phyloP scores from a whole-genome alignment of 2,329 filamentous ascomycete genomes.

The Scedosporium minutisporum region DNA sequence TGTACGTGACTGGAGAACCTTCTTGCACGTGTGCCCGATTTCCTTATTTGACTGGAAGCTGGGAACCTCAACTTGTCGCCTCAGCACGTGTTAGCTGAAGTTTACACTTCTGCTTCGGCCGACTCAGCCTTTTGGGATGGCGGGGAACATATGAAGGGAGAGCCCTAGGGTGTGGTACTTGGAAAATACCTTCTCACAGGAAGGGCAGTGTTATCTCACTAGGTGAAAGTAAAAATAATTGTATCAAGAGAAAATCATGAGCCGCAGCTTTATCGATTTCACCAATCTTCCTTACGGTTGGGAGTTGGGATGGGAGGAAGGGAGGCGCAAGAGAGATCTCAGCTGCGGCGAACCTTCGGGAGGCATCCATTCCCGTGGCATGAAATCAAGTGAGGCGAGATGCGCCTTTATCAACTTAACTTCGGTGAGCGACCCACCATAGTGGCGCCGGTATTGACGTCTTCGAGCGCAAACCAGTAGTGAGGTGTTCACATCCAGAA shows the following conservation, averaged over 20 bases:
- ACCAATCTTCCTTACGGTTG: neutral
- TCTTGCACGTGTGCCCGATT: neutral
- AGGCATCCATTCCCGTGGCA: too few relatives aligned
- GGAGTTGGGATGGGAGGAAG: neutral
- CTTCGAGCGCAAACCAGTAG: neutral
- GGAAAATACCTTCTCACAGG: neutral
- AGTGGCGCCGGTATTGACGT: neutral
- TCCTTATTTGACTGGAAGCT: neutral
- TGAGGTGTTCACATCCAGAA: too few relatives aligned
- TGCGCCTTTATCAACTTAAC: neutral
- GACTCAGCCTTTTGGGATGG: too few relatives aligned
- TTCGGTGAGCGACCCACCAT: neutral
- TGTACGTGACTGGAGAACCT: neutral
- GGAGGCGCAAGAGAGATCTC: neutral
- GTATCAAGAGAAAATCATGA: neutral
- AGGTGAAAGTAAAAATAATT: neutral
- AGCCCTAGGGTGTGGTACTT: neutral
- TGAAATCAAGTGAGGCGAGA: neutral
- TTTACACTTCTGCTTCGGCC: too few relatives aligned
- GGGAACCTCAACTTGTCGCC: neutral
- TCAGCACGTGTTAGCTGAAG: too few relatives aligned
- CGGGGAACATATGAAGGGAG: too few relatives aligned
- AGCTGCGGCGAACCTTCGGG: too few relatives aligned
- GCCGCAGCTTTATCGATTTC: neutral
- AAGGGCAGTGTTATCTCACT: neutral